A percentile compares a stretch with the other conserved stretches of the same genome.
phyloP scores from a whole-genome alignment of 352 stramenopile genomes.

The Globisporangium echinulatum region DNA sequence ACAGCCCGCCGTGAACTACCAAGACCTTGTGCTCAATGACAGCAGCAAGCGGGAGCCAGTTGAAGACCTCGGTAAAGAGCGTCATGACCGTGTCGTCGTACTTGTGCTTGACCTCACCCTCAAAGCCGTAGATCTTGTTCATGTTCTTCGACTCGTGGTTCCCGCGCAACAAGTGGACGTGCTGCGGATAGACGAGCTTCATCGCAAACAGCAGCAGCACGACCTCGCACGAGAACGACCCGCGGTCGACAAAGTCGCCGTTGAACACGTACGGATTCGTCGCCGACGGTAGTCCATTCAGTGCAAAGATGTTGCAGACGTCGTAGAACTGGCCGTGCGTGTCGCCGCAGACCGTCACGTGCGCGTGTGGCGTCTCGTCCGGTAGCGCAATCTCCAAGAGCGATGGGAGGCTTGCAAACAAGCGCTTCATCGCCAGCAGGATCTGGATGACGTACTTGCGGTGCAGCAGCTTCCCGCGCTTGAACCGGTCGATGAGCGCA shows the following conservation, averaged over 20 bases:
- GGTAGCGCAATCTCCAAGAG: conserved; percentile 84
- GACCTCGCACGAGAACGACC: conserved; percentile 98
- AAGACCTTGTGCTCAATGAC: conserved; percentile 94
- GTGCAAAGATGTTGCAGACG: conserved; percentile 98
- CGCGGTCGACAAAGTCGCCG: conserved; percentile 98
- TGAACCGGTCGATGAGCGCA: conserved; percentile 94
- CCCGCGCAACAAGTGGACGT: conserved; percentile 92
- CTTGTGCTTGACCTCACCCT: conserved; percentile 99
- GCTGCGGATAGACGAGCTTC: conserved; percentile 92
- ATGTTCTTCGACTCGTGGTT: conserved; percentile 99
- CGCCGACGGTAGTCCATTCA: conserved; percentile 94
- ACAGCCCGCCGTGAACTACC: conserved; percentile 97
- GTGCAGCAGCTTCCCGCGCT: conserved; percentile 96
- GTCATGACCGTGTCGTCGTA: conserved; percentile 99
- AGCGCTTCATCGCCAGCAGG: conserved; percentile 89
- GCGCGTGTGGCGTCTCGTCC: conserved; percentile 38
- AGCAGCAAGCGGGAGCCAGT: conserved; percentile 92
- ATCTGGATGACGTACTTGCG: conserved; percentile 97
- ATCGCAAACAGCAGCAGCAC: conserved; percentile 97
- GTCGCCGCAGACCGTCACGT: conserved; percentile 97
- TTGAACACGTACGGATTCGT: conserved; percentile 99
- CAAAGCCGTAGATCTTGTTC: conserved; percentile 99
- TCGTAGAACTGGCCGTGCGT: conserved; percentile 99
- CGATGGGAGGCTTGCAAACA: conserved; percentile 87
- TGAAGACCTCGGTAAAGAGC: conserved; percentile 99